phyloP scores from a whole-genome alignment of 2,329 filamentous ascomycete genomes.

The Pleurostoma richardsiae region DNA sequence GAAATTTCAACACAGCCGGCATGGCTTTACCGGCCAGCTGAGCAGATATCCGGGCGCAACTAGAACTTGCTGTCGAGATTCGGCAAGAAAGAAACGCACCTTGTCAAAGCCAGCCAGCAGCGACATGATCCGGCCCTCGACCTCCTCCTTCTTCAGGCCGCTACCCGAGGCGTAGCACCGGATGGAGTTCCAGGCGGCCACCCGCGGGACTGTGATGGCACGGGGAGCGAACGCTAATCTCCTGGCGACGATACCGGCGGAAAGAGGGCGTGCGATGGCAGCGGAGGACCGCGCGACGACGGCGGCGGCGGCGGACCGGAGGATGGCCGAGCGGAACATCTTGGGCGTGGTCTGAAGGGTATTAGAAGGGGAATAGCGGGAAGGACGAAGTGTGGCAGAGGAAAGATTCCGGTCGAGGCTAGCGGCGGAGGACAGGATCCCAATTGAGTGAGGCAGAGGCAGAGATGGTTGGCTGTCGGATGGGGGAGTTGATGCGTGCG shows the following conservation, averaged over 20 bases:
- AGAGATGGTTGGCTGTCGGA: background rate
- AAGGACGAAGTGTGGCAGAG: background rate
- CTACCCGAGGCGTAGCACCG: constrained; percentile 83
- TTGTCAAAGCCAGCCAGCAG: constrained; percentile 97
- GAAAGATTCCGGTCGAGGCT: constrained; percentile 2
- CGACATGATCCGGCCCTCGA: constrained; percentile 87
- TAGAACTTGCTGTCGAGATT: background rate
- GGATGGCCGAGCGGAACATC: constrained; percentile 88
- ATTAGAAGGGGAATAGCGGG: background rate
- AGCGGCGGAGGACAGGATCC: background rate
- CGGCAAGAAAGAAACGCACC: constrained; percentile 45
- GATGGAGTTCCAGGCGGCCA: constrained; percentile 62
- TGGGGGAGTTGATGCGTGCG: background rate
- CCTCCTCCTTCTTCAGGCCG: constrained; percentile 66
- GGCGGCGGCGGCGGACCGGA: constrained; percentile 66
- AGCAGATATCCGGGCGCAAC: too few species aligned
- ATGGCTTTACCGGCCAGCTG: too few species aligned
- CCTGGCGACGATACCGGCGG: constrained; percentile 53
- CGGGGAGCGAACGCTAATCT: constrained; percentile 57
- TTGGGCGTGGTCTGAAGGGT: constrained; percentile 24
- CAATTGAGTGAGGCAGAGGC: constrained; percentile 4
- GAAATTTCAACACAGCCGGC: too few species aligned
- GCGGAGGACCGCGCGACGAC: constrained; percentile 44
- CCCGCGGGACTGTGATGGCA: constrained; percentile 58
- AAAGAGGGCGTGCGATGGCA: constrained; percentile 35